These are phyloP conservation scores for Leccinum pallidistipes DNA, from an alignment of 1,284 basidiomycete genomes.

Conservation along the genomic window DNA sequence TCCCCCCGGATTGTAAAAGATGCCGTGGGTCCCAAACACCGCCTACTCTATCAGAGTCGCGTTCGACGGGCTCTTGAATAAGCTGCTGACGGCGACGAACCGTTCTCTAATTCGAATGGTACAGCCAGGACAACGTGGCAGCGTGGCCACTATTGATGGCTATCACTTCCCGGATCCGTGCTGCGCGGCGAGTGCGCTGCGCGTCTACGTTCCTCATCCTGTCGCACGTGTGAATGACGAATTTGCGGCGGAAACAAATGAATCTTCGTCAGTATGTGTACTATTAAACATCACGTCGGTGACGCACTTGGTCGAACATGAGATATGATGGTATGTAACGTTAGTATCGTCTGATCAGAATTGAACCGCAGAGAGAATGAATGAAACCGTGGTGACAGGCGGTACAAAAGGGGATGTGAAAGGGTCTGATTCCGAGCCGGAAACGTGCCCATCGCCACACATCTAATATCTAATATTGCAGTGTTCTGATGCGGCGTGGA, in stretches of 20 bases:
- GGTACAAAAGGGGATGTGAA: neutral
- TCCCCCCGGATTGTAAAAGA: constrained; percentile 1
- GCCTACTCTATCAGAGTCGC: constrained; percentile 8
- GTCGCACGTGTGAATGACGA: constrained; percentile 18
- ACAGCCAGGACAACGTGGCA: constrained; percentile 19
- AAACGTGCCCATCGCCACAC: neutral
- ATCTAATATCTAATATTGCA: neutral
- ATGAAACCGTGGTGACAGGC: neutral
- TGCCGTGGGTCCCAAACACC: constrained; percentile 8
- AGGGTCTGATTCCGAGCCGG: neutral
- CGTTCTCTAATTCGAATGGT: constrained; percentile 13
- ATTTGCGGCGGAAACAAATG: constrained; percentile 1
- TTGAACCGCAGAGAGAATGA: neutral
- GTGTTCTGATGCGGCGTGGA: neutral
- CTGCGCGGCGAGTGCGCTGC: constrained; percentile 9
- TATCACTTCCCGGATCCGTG: constrained; percentile 11
- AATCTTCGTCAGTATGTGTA: neutral
- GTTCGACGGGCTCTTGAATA: constrained; percentile 23
- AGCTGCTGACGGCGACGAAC: constrained; percentile 4
- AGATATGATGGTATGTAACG: neutral
- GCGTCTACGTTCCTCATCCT: neutral
- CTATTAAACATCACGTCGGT: constrained; percentile 16
- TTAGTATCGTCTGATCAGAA: neutral
- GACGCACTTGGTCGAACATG: constrained; percentile 1
- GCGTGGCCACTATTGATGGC: constrained; percentile 4